Evolutionary conservation across 345 rosid species (phyloP).

Genomic region (Moricandia moricandioides): DNA sequence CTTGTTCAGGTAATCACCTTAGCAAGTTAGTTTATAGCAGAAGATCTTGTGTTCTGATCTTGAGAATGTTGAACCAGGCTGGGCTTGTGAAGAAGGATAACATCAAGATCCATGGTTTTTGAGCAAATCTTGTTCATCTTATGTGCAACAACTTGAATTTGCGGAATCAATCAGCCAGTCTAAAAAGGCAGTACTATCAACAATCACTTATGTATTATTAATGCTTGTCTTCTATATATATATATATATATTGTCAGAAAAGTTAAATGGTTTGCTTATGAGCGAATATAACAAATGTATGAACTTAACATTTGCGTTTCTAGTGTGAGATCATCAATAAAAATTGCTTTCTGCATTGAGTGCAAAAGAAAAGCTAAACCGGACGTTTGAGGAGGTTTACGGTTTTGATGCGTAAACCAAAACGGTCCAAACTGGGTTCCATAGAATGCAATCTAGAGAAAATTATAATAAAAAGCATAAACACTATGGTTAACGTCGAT

Average conservation of each 20-base stretch:
- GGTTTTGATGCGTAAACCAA: too few species aligned
- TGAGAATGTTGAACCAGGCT: conserved; percentile 48
- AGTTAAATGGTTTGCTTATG: conserved; percentile 10
- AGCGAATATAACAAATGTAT: not conserved
- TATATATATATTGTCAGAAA: not conserved
- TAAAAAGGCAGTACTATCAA: not conserved
- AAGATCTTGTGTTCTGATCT: not conserved
- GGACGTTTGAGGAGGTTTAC: not conserved
- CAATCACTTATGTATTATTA: conserved; percentile 14
- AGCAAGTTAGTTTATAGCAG: not conserved
- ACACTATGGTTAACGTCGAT: too few species aligned
- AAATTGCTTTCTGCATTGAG: not conserved
- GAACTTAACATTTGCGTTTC: conserved; percentile 1
- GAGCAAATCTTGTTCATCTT: not conserved
- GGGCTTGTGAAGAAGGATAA: conserved; percentile 81
- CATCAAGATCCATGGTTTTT: conserved; percentile 84
- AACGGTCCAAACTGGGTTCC: too few species aligned
- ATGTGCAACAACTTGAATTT: conserved; percentile 14
- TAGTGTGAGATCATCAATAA: conserved; percentile 30
- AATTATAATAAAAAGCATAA: too few species aligned
- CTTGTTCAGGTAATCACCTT: conserved; percentile 44
- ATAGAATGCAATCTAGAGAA: too few species aligned
- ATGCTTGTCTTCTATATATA: not conserved
- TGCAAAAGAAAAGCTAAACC: not conserved
- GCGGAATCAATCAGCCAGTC: conserved; percentile 15